phyloP scores from a whole-genome alignment of 2,329 filamentous ascomycete species.

The Mycosphaerella sp. region DNA sequence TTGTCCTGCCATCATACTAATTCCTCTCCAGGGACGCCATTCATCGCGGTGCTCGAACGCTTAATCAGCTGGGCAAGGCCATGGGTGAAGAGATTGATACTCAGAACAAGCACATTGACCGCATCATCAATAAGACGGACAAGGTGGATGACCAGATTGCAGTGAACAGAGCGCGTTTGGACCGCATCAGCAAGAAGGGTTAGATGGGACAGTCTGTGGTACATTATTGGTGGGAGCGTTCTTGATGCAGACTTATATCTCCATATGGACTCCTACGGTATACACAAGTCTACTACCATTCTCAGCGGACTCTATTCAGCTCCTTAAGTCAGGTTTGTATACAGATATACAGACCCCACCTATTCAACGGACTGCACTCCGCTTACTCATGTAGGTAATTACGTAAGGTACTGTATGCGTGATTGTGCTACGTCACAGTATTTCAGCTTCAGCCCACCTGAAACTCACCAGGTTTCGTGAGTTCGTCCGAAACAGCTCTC shows the following conservation, averaged over 20 bases:
- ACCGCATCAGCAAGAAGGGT: conserved; percentile 49
- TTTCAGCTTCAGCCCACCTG: too few relatives aligned
- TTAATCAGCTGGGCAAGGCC: conserved; percentile 67
- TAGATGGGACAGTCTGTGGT: not conserved
- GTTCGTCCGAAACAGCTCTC: too few relatives aligned
- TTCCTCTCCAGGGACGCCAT: conserved; percentile 43
- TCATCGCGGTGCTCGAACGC: conserved; percentile 56
- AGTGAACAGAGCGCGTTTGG: conserved; percentile 67
- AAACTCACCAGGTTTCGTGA: too few relatives aligned
- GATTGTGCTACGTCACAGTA: too few relatives aligned
- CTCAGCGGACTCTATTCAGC: too few relatives aligned
- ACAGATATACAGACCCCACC: too few relatives aligned
- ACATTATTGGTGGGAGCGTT: not conserved
- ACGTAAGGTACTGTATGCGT: too few relatives aligned
- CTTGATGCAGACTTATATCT: too few relatives aligned
- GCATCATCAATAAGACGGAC: conserved; percentile 66
- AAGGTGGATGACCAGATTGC: conserved; percentile 73
- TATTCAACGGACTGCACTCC: too few relatives aligned
- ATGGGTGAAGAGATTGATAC: conserved; percentile 69
- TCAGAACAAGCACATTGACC: conserved; percentile 72
- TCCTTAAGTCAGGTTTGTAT: too few relatives aligned
- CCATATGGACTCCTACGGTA: not conserved
- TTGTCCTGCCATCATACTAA: conserved; percentile 19
- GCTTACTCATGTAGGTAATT: too few relatives aligned
- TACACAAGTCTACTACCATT: not conserved